Conservation (phyloP, 1,284 basidiomycete genomes). For the Ustilago shanxiensis region DNA sequence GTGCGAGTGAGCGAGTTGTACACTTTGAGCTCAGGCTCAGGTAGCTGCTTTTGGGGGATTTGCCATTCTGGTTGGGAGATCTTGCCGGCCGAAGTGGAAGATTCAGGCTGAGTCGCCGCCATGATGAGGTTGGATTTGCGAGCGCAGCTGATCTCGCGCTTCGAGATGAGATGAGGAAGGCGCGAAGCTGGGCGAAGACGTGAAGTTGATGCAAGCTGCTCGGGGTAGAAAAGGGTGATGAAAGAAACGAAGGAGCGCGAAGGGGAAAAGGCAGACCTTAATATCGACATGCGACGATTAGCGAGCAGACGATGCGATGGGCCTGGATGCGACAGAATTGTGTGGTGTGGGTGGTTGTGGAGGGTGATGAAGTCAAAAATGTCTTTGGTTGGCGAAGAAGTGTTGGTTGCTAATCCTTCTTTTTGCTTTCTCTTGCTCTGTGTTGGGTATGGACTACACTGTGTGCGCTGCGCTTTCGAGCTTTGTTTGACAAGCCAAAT, state of each 20-base stretch:
- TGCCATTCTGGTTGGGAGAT: constrained; percentile 48
- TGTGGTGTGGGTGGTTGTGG: not conserved
- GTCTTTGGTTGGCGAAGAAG: not conserved
- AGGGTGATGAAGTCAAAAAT: not conserved
- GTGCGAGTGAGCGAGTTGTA: constrained; percentile 94
- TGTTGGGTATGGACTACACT: constrained; percentile 12
- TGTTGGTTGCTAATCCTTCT: constrained; percentile 16
- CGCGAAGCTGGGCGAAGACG: not conserved
- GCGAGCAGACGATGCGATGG: too few relatives aligned
- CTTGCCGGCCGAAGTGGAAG: constrained; percentile 33
- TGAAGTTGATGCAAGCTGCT: not conserved
- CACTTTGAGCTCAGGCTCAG: constrained; percentile 77
- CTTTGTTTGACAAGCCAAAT: not conserved
- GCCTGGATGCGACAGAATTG: too few relatives aligned
- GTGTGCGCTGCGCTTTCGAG: constrained; percentile 5
- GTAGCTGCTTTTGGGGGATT: constrained; percentile 36
- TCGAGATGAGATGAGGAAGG: not conserved
- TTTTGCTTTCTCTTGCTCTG: constrained; percentile 1
- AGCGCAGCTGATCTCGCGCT: constrained; percentile 40
- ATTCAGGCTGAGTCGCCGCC: constrained; percentile 41
- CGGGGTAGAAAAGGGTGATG: constrained; percentile 9
- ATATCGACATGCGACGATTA: constrained; percentile 37
- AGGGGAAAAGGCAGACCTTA: constrained; percentile 12
- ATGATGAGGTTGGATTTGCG: constrained; percentile 39
- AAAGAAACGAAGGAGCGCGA: constrained; percentile 15